Base-by-base conservation (phyloP, 2,329 filamentous ascomycete genomes). In the Arthrobotrys conoides region DNA sequence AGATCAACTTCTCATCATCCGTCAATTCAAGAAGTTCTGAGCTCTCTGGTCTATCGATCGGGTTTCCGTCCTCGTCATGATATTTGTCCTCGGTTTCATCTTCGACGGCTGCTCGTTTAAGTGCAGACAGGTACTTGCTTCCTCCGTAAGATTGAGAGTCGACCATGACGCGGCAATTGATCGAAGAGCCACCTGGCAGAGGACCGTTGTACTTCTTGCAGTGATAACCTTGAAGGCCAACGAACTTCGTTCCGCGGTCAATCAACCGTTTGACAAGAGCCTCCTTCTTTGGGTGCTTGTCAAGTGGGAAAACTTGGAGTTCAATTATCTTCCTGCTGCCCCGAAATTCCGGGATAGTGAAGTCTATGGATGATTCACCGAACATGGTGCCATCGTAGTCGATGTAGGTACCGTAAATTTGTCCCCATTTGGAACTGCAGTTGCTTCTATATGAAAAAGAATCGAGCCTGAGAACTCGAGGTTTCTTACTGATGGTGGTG, bases 1-100 rank as follows among this genome's bases (percentile, higher is more conserved):
- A 91, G 53, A 96, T 91, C 5, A 97, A 86, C 24, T 96, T 91
- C 81, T 97, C 92, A 80, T 96, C 93, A 65, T 96, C 92, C 0
- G 88, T 92, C 79, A 82, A 66, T 12, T 48, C 65, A 20, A 80
- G 38, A 0, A 80, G 70, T 10, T 80, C 49, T n/a, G 61, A 1
- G 36, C 18, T 48, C n/a, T 71, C 18, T 5, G 48, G 6, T 41
- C n/a, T n/a, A 3, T 20, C 12, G 30, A 53, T 38, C 2, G 48
- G 46, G 18, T 67, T 67, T 5, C 63, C 63, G 14, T 67, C 63
- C 5, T 67, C 63, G 30, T 66, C 63, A 8, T 49, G 41, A 36
- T 48, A n/a, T 0, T 49, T 22, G 44, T 49, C 24, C 16, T 65
- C 41, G 6, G 5, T 36, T 9, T 36, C 33, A 12, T 22, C 41